Evolutionary conservation across 306 rosid species (phyloP), one percentile per base, ranked within the genome.

Genomic region (Castanopsis chinensis): DNA sequence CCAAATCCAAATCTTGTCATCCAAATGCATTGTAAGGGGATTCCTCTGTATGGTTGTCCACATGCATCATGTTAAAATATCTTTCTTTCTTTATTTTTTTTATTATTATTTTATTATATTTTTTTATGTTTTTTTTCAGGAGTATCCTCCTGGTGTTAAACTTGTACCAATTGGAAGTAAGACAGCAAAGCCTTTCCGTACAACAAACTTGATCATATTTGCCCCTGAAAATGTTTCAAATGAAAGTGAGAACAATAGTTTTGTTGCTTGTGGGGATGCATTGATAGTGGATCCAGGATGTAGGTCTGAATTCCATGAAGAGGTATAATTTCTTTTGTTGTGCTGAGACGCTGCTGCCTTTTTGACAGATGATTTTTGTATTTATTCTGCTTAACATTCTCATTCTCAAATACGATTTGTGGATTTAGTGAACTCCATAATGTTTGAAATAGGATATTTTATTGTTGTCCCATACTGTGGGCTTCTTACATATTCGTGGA

Each of bases 281-380:
- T 84, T 92, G 72, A 92, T 94, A 59, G 90, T 94, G 80, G 98
- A 94, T 87, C 97, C 96, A 25, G 98, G 98, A 76, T 94, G 98
- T 77, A 83, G 76, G 68, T 88, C 94, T 81, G 72, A 84, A 73
- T 86, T 86, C 82, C 89, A 94, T 79, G 89, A 79, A 83, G 97
- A 92, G 98, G 98, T 94, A 83, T 64, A 58, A 10, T 30, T 2
- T 64, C 13, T 10, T 27, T 74, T 70, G n/a, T 37, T 21, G 14
- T 74, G 33, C 25, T 67, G 49, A 67, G 72, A 19, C 27, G 10
- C 25, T 17, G 21, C 71, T 9, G 25, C 52, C 71, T 67, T 19
- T 15, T 67, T 49, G 71, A 33, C 23, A 33, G 72, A 19, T 67
- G 51, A n/a, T 19, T 67, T 33, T 35, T 12, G 72, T 5, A 18